Base-by-base conservation (phyloP, 2,329 filamentous ascomycete genomes). In the Claviceps africana region DNA sequence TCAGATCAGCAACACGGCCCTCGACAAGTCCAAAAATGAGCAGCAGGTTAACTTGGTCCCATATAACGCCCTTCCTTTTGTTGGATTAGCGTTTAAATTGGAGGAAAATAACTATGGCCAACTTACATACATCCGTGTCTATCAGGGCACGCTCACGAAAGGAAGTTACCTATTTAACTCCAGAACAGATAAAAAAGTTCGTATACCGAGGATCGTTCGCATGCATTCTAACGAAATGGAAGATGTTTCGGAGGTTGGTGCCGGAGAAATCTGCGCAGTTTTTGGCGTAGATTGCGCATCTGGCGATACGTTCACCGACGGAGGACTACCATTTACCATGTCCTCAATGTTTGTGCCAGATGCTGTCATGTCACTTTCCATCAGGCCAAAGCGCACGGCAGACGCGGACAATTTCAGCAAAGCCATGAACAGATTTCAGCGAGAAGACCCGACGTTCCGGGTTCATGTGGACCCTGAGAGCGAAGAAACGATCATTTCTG, bases 211-310 rank as follows among this genome's bases (percentile, higher is more conserved):
- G 64, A 97, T 98, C 62, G 93, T 98, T 56, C 88, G 93, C 56
- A 98, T 98, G 93, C 93, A 98, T 75, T 95, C 90, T 46, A 95
- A 97, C 66, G 93, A 98, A 65, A 95, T 98, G 91, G 93, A 98
- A 69, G 93, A 98, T 64, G 88, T 96, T 31, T 76, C 72, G 52
- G 90, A 96, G 68, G 85, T 98, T 57, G 88, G 90, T 50, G 91
- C 93, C 51, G 93, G 93, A 69, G 93, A 98, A 70, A 98, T 98
- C 58, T 98, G 93, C 66, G 93, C 93, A 55, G 93, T 98, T 54
- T 98, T 98, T 65, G 93, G 93, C 64, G 87, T 98, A 51, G 93
- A 98, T 62, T 98, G 93, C 67, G 90, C 93, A 37, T 97, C 91
- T 44, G 93, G 93, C 62, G 93, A 98, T 68, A 97, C 91, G 44